phyloP scores from a whole-genome alignment of 768 basidiomycete species.

The Harrya chromipes region DNA sequence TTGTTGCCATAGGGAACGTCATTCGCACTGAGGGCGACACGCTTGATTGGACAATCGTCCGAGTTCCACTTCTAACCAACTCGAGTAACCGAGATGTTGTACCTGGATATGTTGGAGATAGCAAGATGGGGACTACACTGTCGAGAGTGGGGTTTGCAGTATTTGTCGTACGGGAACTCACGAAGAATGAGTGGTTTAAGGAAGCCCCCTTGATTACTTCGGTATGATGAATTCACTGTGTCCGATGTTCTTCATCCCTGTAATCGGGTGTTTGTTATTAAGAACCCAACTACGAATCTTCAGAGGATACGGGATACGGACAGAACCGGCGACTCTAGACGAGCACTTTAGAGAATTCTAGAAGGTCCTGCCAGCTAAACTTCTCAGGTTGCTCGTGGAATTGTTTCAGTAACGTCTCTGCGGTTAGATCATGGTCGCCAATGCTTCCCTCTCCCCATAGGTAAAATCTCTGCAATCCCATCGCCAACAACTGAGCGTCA shows the following conservation, averaged over 20 bases:
- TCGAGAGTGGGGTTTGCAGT: constrained; percentile 57
- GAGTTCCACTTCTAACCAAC: constrained; percentile 63
- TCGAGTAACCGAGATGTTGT: constrained; percentile 43
- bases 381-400: constrained; percentile 79
- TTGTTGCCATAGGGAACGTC: constrained; percentile 59
- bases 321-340: constrained; percentile 3
- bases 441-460: constrained; percentile 47
- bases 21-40: constrained; percentile 47
- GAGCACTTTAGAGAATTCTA: constrained; percentile 44
- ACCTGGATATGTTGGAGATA: constrained; percentile 70
- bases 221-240: no score
- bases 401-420: constrained; percentile 49
- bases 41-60: constrained; percentile 68
- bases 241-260: neutral
- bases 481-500: constrained; percentile 79
- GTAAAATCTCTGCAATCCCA: constrained; percentile 86
- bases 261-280: neutral
- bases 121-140: constrained; percentile 46
- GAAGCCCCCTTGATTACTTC: constrained; percentile 36
- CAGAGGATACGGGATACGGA: no score
- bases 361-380: constrained; percentile 80
- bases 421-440: neutral
- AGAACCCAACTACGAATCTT: neutral
- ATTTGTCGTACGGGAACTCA: constrained; percentile 59
- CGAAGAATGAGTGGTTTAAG: constrained; percentile 57